Evolutionary conservation across 2,329 filamentous ascomycete genomes (phyloP).

Genomic region (Diaporthe vexans): DNA sequence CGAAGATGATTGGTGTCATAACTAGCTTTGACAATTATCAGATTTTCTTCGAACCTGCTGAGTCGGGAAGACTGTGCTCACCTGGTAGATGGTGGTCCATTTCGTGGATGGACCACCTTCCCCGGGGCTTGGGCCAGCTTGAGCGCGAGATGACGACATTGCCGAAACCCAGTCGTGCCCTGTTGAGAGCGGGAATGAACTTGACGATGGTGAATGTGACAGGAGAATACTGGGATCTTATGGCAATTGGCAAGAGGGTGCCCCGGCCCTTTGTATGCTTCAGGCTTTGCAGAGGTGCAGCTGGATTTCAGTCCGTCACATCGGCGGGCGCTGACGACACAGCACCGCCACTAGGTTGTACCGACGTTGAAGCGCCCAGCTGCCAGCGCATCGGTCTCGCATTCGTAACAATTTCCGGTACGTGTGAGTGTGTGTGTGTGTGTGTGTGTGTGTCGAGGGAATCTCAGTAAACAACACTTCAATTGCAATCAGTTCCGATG

Average conservation of each 20-base stretch:
- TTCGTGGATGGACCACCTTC: slow-evolving; percentile 23
- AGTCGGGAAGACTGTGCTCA: slow-evolving; percentile 24
- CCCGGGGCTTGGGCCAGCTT: slow-evolving; percentile 31
- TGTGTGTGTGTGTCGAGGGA: neutral
- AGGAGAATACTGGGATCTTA: neutral
- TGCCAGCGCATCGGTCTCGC: slow-evolving; percentile 11
- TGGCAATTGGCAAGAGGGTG: neutral
- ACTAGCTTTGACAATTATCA: slow-evolving; percentile 55
- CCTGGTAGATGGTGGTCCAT: slow-evolving; percentile 46
- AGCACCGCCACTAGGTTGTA: neutral
- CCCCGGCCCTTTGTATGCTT: neutral
- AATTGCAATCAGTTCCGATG: neutral
- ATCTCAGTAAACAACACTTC: neutral
- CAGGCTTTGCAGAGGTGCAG: neutral
- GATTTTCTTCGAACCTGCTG: neutral
- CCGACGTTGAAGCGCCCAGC: slow-evolving; percentile 5
- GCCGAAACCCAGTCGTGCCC: neutral
- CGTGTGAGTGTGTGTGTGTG: too few relatives aligned
- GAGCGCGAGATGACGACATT: slow-evolving; percentile 36
- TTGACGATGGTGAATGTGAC: too few relatives aligned
- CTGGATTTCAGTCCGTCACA: neutral
- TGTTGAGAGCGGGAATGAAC: neutral
- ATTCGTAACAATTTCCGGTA: neutral
- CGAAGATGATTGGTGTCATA: slow-evolving; percentile 74
- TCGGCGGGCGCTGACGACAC: neutral